These are phyloP conservation scores for Nicotiana benthamiana DNA, from an alignment of 257 asterid genomes.

Conservation along the genomic window DNA sequence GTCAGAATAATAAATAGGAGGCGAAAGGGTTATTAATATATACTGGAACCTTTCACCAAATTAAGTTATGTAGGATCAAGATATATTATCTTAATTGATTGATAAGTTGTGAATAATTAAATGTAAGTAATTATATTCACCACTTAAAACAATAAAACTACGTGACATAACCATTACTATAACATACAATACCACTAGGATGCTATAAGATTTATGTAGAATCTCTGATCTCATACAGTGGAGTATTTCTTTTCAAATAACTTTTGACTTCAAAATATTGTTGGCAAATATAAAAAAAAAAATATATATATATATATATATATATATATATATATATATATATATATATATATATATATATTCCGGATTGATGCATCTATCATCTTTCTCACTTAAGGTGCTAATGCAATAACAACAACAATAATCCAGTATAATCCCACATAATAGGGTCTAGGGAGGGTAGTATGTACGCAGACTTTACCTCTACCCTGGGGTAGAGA, in stretches of 20 bases:
- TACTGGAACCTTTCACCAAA: background rate
- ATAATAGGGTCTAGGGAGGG: too few relatives aligned
- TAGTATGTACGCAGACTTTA: too few relatives aligned
- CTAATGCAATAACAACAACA: too few relatives aligned
- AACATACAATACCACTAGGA: background rate
- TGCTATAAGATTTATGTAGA: background rate
- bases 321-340: too few relatives aligned
- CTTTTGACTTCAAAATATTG: background rate
- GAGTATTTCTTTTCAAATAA: background rate
- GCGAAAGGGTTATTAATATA: background rate
- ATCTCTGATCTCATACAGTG: background rate
- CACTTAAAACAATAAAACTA: background rate
- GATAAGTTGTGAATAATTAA: background rate
- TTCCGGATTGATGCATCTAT: background rate
- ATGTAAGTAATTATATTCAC: background rate
- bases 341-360: too few relatives aligned
- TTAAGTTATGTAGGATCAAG: background rate
- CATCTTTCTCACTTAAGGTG: background rate
- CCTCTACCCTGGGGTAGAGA: too few relatives aligned
- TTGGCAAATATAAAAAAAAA: too few relatives aligned
- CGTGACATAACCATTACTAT: background rate
- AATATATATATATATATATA: too few relatives aligned
- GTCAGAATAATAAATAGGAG: background rate
- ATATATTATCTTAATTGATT: background rate
- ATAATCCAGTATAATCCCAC: too few relatives aligned